Evolutionary conservation across 2,329 filamentous ascomycete species (phyloP).

Genomic region (Thelonectria blattea): DNA sequence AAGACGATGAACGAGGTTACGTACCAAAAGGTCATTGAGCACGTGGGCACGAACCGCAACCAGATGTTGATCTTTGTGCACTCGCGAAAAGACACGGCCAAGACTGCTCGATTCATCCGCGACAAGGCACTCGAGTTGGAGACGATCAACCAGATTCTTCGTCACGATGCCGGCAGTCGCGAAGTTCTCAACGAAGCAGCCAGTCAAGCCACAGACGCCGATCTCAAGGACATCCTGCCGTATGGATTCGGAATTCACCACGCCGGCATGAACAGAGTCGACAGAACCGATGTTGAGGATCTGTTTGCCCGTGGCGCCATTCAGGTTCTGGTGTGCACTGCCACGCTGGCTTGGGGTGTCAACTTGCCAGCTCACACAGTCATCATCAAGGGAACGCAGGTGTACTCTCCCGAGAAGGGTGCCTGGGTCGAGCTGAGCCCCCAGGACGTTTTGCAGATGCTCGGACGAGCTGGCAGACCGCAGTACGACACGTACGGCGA

Average conservation of each 20-base stretch:
- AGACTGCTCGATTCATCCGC: conserved; percentile 93
- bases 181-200: conserved; percentile 88
- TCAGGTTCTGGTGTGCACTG: conserved; percentile 95
- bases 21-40: conserved; percentile 96
- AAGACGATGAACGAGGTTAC: conserved; percentile 99
- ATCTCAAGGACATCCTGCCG: conserved; percentile 91
- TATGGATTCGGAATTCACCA: conserved; percentile 99
- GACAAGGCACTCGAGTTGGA: conserved; percentile 98
- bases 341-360: conserved; percentile 98
- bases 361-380: conserved; percentile 97
- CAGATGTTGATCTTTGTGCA: conserved; percentile 99
- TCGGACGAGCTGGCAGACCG: conserved; percentile 93
- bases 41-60: conserved; percentile 89
- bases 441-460: conserved; percentile 98
- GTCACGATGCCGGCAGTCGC: conserved; percentile 88
- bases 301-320: conserved; percentile 90
- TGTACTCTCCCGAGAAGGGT: conserved; percentile 98
- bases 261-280: conserved; percentile 94
- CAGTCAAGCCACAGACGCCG: conserved; percentile 79
- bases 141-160: conserved; percentile 93
- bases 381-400: conserved; percentile 97
- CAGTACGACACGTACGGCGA: conserved; percentile 98
- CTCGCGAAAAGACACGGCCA: conserved; percentile 96
- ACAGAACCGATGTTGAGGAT: conserved; percentile 93
- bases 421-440: conserved; percentile 98